Evolutionary conservation across 805 yeast species (phyloP), one percentile per base, ranked within the genome.

Genomic region (Candida stauntonica): DNA sequence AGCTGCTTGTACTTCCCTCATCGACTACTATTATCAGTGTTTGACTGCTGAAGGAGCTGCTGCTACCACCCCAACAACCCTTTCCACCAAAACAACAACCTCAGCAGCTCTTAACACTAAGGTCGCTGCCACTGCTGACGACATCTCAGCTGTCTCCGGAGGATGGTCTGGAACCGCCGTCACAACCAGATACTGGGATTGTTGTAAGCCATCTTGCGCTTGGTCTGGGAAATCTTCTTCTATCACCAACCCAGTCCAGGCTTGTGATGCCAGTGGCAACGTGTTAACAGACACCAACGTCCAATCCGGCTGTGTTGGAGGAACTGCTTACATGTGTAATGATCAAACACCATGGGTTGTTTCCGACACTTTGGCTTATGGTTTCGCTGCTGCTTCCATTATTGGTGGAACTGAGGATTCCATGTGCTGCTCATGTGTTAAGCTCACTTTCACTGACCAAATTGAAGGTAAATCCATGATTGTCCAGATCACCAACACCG

Each of bases 21-120:
- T 51, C 32, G 42, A 45, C 16, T 55, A 35, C 43, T 57, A 56
- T 40, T 50, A 44, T 41, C 61, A 54, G 36, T 58, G 61, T 45
- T 33, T 38, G 27, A 28, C 30, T 12, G 13, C n/a, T 5, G 30
- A 28, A 6, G 15, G n/a, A n/a, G n/a, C 6, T 7, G 13, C 6
- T 26, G 15, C n/a, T n/a, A n/a, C n/a, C n/a, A n/a, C 15, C 28
- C 28, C 13, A n/a, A 13, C 14, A 9, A 26, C 40, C 21, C 15
- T 33, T 12, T 17, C 33, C 11, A 18, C 18, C 5, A 17, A 20
- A 17, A 14, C 23, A 12, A 12, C 33, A 5, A 5, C 33, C n/a
- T 14, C 40, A 9, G n/a, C 35, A 5, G 16, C 31, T 24, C 19
- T 29, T 17, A 40, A 33, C 7, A 12, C 35, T 18, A 21, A 26